Conservation (phyloP, 306 rosid genomes). For the Alnus glutinosa region DNA sequence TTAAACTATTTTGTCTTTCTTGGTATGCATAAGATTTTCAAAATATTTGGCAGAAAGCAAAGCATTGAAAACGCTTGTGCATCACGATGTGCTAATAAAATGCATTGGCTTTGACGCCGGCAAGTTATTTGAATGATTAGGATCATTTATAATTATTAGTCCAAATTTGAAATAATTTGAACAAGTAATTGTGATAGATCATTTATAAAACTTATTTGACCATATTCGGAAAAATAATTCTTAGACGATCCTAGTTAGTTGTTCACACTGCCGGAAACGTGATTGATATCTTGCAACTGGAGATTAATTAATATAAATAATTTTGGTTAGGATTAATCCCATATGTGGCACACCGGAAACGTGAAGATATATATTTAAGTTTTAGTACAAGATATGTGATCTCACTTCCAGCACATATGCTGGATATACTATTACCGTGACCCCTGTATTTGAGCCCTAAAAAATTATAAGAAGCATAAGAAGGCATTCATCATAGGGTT, state of each 20-base stretch:
- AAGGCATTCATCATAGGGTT: no score
- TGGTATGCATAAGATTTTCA: neutral
- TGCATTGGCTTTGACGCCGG: neutral
- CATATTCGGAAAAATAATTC: no score
- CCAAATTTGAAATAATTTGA: no score
- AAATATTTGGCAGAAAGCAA: neutral
- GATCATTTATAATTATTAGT: no score
- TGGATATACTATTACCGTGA: neutral
- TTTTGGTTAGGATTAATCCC: neutral
- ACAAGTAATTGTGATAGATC: no score
- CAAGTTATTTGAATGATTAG: neutral
- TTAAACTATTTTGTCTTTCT: neutral
- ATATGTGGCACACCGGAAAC: neutral
- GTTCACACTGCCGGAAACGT: neutral
- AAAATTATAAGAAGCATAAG: neutral
- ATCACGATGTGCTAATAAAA: neutral
- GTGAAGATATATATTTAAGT: neutral
- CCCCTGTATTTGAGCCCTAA: neutral
- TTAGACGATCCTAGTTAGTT: no score
- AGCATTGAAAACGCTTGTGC: neutral
- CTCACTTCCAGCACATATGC: neutral
- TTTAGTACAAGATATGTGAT: neutral
- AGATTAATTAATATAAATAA: neutral
- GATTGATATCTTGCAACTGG: neutral
- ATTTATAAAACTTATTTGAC: no score